phyloP scores from a whole-genome alignment of 1,139 yeast genomes.

The Yamadazyma spencermartinsiae region DNA sequence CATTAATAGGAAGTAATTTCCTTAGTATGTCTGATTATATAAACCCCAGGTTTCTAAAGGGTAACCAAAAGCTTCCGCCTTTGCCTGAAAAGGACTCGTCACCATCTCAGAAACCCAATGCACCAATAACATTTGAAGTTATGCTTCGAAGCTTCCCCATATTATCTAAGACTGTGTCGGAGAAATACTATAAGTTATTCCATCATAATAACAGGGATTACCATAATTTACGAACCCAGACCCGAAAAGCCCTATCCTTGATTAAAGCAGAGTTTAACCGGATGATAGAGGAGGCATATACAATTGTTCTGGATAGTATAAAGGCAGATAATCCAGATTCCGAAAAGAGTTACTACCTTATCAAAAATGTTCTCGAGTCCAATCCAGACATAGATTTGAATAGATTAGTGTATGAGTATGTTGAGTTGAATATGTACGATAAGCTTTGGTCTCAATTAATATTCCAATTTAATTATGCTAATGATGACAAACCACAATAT shows the following conservation, averaged over 20 bases:
- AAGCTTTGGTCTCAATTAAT: slow-evolving; percentile 58
- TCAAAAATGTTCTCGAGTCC: slow-evolving; percentile 30
- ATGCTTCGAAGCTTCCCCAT: slow-evolving; percentile 48
- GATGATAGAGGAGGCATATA: slow-evolving; percentile 39
- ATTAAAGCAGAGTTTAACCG: slow-evolving; percentile 34
- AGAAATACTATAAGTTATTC: slow-evolving; percentile 42
- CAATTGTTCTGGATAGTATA: slow-evolving; percentile 43
- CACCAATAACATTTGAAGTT: slow-evolving; percentile 38
- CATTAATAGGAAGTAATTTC: slow-evolving; percentile 42
- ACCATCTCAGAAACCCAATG: slow-evolving; percentile 6
- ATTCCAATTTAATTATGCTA: slow-evolving; percentile 35
- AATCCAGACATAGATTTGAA: slow-evolving; percentile 54
- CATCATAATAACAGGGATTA: slow-evolving; percentile 45
- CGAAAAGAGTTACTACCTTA: slow-evolving; percentile 34
- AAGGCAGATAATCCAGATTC: slow-evolving; percentile 37
- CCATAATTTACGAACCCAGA: slow-evolving; percentile 31
- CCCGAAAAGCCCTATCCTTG: slow-evolving; percentile 27
- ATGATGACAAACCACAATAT: slow-evolving; percentile 29
- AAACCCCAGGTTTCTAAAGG: slow-evolving; percentile 10
- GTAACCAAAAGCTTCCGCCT: neutral
- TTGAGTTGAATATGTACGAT: slow-evolving; percentile 67
- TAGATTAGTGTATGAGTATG: slow-evolving; percentile 62
- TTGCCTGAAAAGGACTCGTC: neutral
- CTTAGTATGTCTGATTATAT: slow-evolving; percentile 13
- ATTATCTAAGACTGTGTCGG: slow-evolving; percentile 48